phyloP scores from a whole-genome alignment of 768 basidiomycete species.

The Xanthoconium purpureum region DNA sequence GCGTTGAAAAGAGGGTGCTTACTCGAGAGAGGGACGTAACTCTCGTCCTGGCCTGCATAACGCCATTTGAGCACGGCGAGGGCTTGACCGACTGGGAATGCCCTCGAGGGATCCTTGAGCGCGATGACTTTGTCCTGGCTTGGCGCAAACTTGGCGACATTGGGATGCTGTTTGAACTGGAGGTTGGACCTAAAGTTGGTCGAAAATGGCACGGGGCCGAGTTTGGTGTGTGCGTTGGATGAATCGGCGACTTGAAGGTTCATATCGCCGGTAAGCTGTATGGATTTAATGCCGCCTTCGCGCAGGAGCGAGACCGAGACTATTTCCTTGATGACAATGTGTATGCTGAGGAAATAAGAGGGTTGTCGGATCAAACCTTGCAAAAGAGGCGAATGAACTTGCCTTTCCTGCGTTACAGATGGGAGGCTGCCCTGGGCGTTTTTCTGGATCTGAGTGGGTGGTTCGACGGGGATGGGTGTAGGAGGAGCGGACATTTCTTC shows the following conservation, averaged over 20 bases:
- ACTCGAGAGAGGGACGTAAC: slow-evolving; percentile 85
- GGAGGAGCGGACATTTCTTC: slow-evolving; percentile 50
- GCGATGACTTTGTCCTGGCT: slow-evolving; percentile 67
- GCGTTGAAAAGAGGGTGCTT: slow-evolving; percentile 28
- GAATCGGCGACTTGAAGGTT: slow-evolving; percentile 84
- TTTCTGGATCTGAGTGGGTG: slow-evolving; percentile 42
- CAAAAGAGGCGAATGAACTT: slow-evolving; percentile 2
- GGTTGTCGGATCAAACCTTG: not conserved
- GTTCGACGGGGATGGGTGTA: slow-evolving; percentile 47
- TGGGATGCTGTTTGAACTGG: slow-evolving; percentile 97
- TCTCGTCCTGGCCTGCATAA: slow-evolving; percentile 88
- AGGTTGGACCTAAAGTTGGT: slow-evolving; percentile 63
- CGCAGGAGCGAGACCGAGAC: slow-evolving; percentile 78
- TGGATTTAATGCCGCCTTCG: slow-evolving; percentile 85
- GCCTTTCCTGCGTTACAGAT: slow-evolving; percentile 77
- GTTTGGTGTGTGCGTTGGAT: slow-evolving; percentile 63
- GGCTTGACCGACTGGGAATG: slow-evolving; percentile 86
- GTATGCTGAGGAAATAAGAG: slow-evolving; percentile 53
- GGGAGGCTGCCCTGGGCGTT: slow-evolving; percentile 65
- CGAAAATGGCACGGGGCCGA: slow-evolving; percentile 57
- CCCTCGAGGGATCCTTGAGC: slow-evolving; percentile 76
- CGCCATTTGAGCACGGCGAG: slow-evolving; percentile 92
- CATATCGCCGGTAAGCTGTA: slow-evolving; percentile 95
- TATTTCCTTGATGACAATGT: slow-evolving; percentile 81
- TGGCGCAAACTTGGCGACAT: slow-evolving; percentile 82